Base-by-base conservation (phyloP, 495 filamentous ascomycete species). In the Achaetomiella virescens region DNA sequence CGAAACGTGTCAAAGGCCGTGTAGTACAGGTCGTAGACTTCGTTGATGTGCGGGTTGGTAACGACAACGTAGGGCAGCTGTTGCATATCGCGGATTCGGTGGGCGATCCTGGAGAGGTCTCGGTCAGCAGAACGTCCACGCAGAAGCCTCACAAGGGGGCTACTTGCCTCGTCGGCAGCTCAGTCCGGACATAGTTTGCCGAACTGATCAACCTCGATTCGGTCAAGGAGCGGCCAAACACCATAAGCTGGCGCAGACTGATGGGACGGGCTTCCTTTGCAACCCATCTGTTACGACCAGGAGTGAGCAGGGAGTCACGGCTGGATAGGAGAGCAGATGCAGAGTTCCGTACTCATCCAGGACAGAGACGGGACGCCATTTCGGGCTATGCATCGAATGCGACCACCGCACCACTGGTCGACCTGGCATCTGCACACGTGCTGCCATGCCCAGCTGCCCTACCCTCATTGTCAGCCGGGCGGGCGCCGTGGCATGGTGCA, bases 11-110 rank as follows among this genome's bases (percentile, higher is more conserved):
- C 95, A 61, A 99, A 99, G 20, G 93, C 93, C 60, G 84, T 84
- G 72, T 96, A 95, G 74, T 99, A 99, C 6, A 97, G 77, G 66
- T 97, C 91, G 74, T 97, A 97, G 14, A 97, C 95, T 55, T 92
- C 84, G 57, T 86, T 90, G 52, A 99, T 84, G 65, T 97, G 88
- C 11, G 83, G 83, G 65, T 99, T 99, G n/a, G 90, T 90, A 17
- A 97, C 88, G 31, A 97, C 92, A 12, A 95, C 90, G 64, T 96
- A 99, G 18, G 93, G 93, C 41, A 99, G 75, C 53, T 87, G 91
- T 73, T 99, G 95, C 79, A 99, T 97, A 66, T 99, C 92, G 43
- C 95, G 89, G 48, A 99, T 85, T 15, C 93, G 87, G 64, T 99
- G 95, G 24, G 92, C 88, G 54, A 96, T 79, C 55, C 91, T 91